Base-by-base conservation (phyloP, 1,139 yeast genomes). In the Lodderomyces pseudojiufengensis region DNA sequence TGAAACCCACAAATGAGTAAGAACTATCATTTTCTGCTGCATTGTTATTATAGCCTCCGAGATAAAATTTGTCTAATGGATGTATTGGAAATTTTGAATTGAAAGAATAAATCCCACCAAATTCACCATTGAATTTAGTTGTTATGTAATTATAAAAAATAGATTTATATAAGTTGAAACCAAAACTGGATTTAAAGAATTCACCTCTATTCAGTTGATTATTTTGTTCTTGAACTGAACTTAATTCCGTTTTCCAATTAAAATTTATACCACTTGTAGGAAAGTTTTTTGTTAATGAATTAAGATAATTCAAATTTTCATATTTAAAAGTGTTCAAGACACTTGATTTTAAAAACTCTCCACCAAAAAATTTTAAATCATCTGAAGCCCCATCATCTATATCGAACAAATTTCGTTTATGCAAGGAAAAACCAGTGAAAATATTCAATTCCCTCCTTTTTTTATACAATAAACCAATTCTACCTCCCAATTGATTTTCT, bases 31-130 rank as follows among this genome's bases (percentile, higher is more conserved):
- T 18, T 18, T 18, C 20, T 5, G 5, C 7, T 5, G 5, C 7
- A 18, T 18, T 18, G 7, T 18, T 18, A 29, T 57, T 49, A 35
- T 48, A 49, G 0, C 76, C 77, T 9, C 77, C 76, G 38, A 74
- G 58, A 47, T 73, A 75, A 46, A 74, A 76, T 41, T 68, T 63
- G 47, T 76, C 82, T 9, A 67, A 52, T 5, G 57, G 49, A 42
- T 71, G 77, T 15, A 75, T 60, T 10, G 65, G 60, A 3, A 48
- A 37, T 22, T 44, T 44, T 5, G 45, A 39, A n/a, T 45, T 37
- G 9, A 55, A 54, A n/a, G 55, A 48, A 40, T 50, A 50, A 29
- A 63, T 55, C 10, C 60, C 56, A 12, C 80, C 81, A 20, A 61
- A 44, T 26, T 62, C 61, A 12, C 59, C 51, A 11, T 54, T 45